These are phyloP conservation scores for Candida gorgasii DNA, from an alignment of 805 yeast species.

Conservation along the genomic window DNA sequence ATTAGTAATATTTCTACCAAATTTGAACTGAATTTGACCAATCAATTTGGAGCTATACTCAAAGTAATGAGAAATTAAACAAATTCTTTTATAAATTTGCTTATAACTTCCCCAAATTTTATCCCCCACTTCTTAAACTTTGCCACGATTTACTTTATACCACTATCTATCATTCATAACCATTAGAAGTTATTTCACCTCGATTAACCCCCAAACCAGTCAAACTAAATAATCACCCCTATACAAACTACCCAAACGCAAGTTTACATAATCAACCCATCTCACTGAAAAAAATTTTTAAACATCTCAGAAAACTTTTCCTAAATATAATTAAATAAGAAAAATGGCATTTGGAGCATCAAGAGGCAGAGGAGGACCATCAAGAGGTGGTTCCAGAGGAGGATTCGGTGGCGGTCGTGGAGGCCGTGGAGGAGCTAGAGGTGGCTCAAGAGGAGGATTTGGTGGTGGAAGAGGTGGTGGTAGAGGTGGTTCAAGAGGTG, in stretches of 20 bases:
- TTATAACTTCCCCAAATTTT: not conserved
- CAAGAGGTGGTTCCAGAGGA: constrained; percentile 60
- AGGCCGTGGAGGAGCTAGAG: constrained; percentile 25
- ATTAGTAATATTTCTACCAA: no score
- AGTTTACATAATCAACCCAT: constrained; percentile 10
- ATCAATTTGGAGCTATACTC: not conserved
- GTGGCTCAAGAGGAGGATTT: constrained; percentile 49
- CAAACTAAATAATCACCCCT: no score
- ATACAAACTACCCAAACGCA: constrained; percentile 6
- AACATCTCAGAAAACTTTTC: constrained; percentile 7
- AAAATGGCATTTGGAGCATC: constrained; percentile 76
- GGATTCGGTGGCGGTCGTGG: constrained; percentile 33
- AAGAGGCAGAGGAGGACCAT: constrained; percentile 56
- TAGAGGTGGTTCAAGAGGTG: constrained; percentile 38
- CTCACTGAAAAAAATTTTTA: constrained; percentile 5
- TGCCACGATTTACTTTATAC: no score
- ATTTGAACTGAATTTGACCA: not conserved
- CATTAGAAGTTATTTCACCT: no score
- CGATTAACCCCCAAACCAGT: no score
- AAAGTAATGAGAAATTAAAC: not conserved
- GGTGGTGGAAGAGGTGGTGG: constrained; percentile 56
- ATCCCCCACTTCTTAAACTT: not conserved
- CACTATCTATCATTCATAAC: not conserved
- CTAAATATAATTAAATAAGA: constrained; percentile 1
- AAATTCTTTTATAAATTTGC: not conserved